Conservation (phyloP, 2,329 filamentous ascomycete species). For the Apiospora saccharicola region DNA sequence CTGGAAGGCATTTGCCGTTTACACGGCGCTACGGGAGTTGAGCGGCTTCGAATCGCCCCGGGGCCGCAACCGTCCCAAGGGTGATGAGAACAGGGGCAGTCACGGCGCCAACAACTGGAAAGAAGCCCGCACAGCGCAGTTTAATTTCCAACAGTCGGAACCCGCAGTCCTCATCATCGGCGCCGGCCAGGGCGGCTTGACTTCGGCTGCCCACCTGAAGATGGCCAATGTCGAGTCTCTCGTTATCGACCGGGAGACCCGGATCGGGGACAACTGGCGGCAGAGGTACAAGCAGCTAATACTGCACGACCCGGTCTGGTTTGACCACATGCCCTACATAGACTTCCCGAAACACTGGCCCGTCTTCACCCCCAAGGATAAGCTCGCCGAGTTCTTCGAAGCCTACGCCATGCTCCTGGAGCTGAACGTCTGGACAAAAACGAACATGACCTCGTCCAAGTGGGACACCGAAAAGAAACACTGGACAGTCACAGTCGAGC, state of each 20-base stretch:
- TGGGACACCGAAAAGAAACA: constrained; percentile 57
- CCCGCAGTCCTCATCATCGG: constrained; percentile 69
- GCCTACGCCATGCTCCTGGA: constrained; percentile 70
- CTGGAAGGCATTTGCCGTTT: constrained; percentile 72
- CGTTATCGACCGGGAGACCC: constrained; percentile 64
- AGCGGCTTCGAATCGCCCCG: constrained; percentile 60
- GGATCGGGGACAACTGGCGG: constrained; percentile 71
- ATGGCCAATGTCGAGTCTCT: constrained; percentile 63
- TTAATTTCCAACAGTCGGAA: constrained; percentile 56
- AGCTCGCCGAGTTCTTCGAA: constrained; percentile 73
- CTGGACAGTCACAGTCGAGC: constrained; percentile 59
- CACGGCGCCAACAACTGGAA: constrained; percentile 65
- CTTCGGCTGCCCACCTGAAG: constrained; percentile 64
- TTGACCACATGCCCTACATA: constrained; percentile 69
- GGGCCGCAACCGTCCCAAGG: constrained; percentile 57
- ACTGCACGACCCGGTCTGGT: constrained; percentile 72
- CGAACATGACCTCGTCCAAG: constrained; percentile 53
- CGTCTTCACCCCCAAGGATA: constrained; percentile 75
- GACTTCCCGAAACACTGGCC: constrained; percentile 72
- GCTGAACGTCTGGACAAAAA: constrained; percentile 70
- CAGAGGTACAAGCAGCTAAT: constrained; percentile 70
- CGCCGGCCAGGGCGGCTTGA: constrained; percentile 65
- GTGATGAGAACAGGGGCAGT: constrained; percentile 62
- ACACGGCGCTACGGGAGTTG: constrained; percentile 64
- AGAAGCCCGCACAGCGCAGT: constrained; percentile 57